Evolutionary conservation across 2,329 filamentous ascomycete genomes (phyloP).

Genomic region (Fusarium duplospermum): DNA sequence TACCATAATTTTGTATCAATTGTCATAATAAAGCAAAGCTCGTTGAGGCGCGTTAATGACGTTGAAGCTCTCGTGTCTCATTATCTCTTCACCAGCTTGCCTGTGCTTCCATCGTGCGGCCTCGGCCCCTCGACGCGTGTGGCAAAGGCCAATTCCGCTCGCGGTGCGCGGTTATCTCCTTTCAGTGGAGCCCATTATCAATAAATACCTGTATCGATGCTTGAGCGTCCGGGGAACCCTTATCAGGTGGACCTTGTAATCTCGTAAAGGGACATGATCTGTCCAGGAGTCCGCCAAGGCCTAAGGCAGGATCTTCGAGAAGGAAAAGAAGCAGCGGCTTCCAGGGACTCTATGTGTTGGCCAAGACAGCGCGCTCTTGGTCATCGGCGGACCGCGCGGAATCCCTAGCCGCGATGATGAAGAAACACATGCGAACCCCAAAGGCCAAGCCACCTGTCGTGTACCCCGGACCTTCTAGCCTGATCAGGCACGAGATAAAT

Average conservation of each 20-base stretch:
- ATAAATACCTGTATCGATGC: slow-evolving; percentile 13
- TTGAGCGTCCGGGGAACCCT: neutral
- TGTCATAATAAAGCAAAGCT: neutral
- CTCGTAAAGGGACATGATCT: neutral
- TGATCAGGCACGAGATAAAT: slow-evolving; percentile 34
- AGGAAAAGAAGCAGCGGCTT: neutral
- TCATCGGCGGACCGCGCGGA: neutral
- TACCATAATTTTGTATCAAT: neutral
- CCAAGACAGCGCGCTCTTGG: neutral
- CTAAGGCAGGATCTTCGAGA: neutral
- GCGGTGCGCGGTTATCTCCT: slow-evolving; percentile 39
- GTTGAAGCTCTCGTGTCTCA: neutral
- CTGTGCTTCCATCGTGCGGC: neutral
- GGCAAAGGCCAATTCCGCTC: slow-evolving; percentile 1
- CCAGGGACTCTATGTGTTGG: neutral
- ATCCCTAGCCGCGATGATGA: slow-evolving; percentile 13
- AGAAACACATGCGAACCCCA: neutral
- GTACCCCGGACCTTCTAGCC: slow-evolving; percentile 34
- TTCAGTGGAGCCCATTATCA: slow-evolving; percentile 29
- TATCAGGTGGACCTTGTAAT: neutral
- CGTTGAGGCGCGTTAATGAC: neutral
- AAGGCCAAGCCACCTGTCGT: slow-evolving; percentile 13
- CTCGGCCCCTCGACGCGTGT: slow-evolving; percentile 20
- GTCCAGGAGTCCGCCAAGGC: neutral
- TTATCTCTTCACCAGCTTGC: neutral